Conservation (phyloP, 305 asterid species). For the Caryopteris hybrid region DNA sequence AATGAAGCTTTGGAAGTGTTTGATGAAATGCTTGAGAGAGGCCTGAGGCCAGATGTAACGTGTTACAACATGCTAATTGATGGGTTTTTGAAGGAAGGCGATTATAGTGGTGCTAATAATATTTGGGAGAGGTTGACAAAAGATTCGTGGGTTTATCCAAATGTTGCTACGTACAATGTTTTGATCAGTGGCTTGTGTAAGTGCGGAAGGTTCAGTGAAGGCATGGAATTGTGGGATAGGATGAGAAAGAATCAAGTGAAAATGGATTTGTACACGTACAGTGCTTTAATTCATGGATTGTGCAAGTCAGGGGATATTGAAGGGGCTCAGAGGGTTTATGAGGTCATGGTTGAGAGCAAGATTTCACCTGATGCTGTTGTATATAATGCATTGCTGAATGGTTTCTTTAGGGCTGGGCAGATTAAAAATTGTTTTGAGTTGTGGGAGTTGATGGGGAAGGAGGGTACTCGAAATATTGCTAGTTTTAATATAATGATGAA, state of each 20-base stretch:
- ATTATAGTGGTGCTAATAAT: slow-evolving; percentile 40
- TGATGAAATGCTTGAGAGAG: slow-evolving; percentile 81
- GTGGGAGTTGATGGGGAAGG: slow-evolving; percentile 79
- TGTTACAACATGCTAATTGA: slow-evolving; percentile 79
- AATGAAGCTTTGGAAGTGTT: slow-evolving; percentile 52
- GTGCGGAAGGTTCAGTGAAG: slow-evolving; percentile 63
- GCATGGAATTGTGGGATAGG: slow-evolving; percentile 59
- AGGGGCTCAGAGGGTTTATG: slow-evolving; percentile 63
- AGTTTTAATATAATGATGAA: slow-evolving; percentile 76
- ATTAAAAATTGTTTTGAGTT: slow-evolving; percentile 43
- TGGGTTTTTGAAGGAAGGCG: slow-evolving; percentile 60
- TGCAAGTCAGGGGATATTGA: slow-evolving; percentile 63
- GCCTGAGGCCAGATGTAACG: slow-evolving; percentile 56
- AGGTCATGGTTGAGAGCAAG: slow-evolving; percentile 48
- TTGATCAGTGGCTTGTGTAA: slow-evolving; percentile 83
- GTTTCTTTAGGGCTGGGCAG: slow-evolving; percentile 53
- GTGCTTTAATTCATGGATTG: slow-evolving; percentile 76
- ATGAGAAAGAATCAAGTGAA: slow-evolving; percentile 56
- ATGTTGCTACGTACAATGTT: slow-evolving; percentile 64
- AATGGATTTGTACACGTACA: slow-evolving; percentile 64
- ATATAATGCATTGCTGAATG: slow-evolving; percentile 62
- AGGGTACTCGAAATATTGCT: slow-evolving; percentile 54
- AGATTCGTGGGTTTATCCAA: slow-evolving; percentile 60
- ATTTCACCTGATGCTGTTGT: slow-evolving; percentile 63
- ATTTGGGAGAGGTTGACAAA: slow-evolving; percentile 64